Evolutionary conservation across 2,329 filamentous ascomycete genomes (phyloP).

Genomic region (Trichoderma hamatum): DNA sequence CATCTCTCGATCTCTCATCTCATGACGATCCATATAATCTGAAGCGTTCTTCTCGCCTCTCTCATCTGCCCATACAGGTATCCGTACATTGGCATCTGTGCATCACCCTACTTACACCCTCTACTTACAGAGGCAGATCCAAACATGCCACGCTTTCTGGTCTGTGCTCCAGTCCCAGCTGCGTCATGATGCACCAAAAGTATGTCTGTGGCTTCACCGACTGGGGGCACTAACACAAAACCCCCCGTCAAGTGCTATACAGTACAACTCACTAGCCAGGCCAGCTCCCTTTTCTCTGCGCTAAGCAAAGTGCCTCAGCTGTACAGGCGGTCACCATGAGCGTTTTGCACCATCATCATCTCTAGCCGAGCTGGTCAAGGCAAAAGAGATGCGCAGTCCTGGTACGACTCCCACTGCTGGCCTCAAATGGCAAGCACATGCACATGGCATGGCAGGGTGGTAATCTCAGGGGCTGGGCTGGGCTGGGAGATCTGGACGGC

Average conservation of each 20-base stretch:
- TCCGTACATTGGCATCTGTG: neutral
- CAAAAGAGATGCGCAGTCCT: neutral
- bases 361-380: neutral
- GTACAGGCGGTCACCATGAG: neutral
- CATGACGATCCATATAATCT: neutral
- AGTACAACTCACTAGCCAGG: neutral
- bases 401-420: too few species aligned
- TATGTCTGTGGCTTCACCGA: conserved; percentile 17
- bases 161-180: conserved; percentile 15
- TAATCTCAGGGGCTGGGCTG: conserved; percentile 9
- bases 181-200: neutral
- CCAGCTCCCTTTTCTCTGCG: conserved; percentile 5
- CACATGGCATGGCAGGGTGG: conserved; percentile 24
- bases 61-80: neutral
- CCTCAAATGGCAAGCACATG: neutral
- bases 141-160: conserved; percentile 7
- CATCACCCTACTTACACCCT: neutral
- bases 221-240: neutral
- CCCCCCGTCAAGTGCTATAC: neutral
- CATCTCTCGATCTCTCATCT: neutral
- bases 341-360: neutral
- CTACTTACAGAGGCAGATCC: neutral
- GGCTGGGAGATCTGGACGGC: conserved; percentile 7
- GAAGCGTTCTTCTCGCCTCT: neutral
- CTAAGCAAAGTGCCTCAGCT: neutral